A percentile compares a stretch with the other conserved stretches of the same genome.
Evolutionary conservation across 2,329 filamentous ascomycete genomes (phyloP).

Genomic region (Botrytis tulipae): DNA sequence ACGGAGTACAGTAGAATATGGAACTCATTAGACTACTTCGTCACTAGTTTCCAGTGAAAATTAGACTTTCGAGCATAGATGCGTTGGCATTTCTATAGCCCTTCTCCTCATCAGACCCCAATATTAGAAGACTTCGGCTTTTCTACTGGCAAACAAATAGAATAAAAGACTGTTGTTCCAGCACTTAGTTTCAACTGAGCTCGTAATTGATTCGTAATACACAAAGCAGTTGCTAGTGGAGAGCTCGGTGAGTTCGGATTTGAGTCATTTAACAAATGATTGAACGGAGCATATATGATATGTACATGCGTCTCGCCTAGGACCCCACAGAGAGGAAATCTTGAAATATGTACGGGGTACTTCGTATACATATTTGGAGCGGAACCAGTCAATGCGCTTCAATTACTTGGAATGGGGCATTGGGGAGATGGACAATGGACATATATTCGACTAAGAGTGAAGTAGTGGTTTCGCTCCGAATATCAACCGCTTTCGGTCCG

Average conservation of each 20-base stretch:
- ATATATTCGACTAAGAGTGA: neutral
- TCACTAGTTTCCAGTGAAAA: neutral
- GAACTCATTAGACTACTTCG: neutral
- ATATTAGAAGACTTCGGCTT: neutral
- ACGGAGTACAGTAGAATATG: neutral
- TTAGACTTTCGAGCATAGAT: neutral
- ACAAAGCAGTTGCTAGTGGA: neutral
- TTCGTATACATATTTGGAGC: neutral
- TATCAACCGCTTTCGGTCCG: constrained; percentile 2
- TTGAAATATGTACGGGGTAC: neutral
- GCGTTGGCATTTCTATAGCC: neutral
- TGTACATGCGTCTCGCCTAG: neutral
- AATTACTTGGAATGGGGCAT: neutral
- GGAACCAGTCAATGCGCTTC: neutral
- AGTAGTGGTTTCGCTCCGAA: neutral
- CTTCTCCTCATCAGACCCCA: neutral
- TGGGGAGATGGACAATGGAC: neutral
- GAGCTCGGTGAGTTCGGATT: neutral
- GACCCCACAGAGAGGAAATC: neutral
- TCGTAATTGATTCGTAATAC: no score
- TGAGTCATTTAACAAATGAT: neutral
- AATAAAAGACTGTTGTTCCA: neutral
- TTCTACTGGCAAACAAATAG: neutral
- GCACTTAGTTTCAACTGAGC: neutral
- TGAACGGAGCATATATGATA: neutral